Evolutionary conservation across 371 early-diverging fungal species (phyloP).

Genomic region (Mucor piriformis): DNA sequence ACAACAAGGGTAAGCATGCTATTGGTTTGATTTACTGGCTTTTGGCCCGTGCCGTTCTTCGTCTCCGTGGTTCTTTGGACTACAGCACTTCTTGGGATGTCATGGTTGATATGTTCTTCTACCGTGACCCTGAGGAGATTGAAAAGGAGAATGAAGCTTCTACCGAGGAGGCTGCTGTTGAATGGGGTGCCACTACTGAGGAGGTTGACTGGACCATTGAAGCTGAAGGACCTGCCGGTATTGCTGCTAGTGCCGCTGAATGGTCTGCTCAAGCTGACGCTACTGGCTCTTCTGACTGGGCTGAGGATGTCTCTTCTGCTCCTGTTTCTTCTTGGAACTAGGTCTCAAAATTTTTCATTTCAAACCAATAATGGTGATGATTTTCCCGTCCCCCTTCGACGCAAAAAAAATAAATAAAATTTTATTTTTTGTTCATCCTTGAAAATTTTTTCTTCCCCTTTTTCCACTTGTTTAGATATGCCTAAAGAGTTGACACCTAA

Average conservation of each 20-base stretch:
- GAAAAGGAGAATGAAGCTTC: conserved; percentile 82
- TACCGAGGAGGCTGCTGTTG: conserved; percentile 34
- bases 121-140: conserved; percentile 86
- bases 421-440: conserved; percentile 6
- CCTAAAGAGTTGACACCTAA: conserved; percentile 18
- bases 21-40: conserved; percentile 98
- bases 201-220: conserved; percentile 53
- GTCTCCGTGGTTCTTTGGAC: conserved; percentile 92
- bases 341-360: neutral
- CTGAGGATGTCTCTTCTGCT: conserved; percentile 30
- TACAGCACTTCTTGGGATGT: conserved; percentile 86
- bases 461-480: conserved; percentile 6
- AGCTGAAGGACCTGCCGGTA: conserved; percentile 36
- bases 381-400: neutral
- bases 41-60: conserved; percentile 95
- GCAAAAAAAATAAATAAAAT: conserved; percentile 3
- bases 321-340: conserved; percentile 19
- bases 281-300: conserved; percentile 31
- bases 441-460: conserved; percentile 10
- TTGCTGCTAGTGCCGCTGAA: conserved; percentile 44
- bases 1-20: conserved; percentile 98
- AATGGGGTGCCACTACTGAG: conserved; percentile 34
- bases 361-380: neutral
- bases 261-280: conserved; percentile 41
- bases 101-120: conserved; percentile 99